Base-by-base conservation (phyloP, 1,139 yeast genomes). In the Sugiyamaella novakii region DNA sequence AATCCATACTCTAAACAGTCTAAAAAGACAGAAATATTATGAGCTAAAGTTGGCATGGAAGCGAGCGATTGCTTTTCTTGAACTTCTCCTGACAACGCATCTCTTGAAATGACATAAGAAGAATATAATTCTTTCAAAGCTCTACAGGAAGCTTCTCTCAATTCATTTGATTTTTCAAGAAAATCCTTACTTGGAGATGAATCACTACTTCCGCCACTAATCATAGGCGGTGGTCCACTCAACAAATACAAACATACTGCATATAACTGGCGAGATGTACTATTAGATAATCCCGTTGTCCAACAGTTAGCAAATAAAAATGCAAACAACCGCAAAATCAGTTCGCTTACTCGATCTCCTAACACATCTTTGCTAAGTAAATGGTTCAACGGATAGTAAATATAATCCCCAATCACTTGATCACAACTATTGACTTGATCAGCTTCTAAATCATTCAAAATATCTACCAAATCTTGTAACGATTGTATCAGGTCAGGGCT, bases 311-410 rank as follows among this genome's bases (percentile, higher is more conserved):
- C 54, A 7, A 79, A 62, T 18, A 83, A 59, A 10, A 70, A 62
- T 2, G 68, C 62, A 6, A 81, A 55, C 14, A 78, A 67, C 11
- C 66, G 61, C 7, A 81, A 59, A 1, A 77, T 62, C 24, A 67
- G 63, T 50, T 78, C 80, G 2, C 74, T 66, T 39, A 72, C 75
- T 1, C 72, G 54, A 46, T 75, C 78, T 2, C 76, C 71, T 1
- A 80, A 59, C 11, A 43, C 43, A 17, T 69, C 64, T 40, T 65
- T 61, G 53, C 77, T 76, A 31, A 83, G 63, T 1, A 83, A 60
- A 50, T 74, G 74, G 1, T 81, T 74, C 1, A 83, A 56, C 0
- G 89, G 88, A 22, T 80, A 76, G 61, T 81, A 82, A 1, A 83
- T 71, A 54, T 82, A 81, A 56, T 83, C 87, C 0, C 84, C 86